Base-by-base conservation (phyloP, 345 rosid species). In the Pugionium dolabratum region DNA sequence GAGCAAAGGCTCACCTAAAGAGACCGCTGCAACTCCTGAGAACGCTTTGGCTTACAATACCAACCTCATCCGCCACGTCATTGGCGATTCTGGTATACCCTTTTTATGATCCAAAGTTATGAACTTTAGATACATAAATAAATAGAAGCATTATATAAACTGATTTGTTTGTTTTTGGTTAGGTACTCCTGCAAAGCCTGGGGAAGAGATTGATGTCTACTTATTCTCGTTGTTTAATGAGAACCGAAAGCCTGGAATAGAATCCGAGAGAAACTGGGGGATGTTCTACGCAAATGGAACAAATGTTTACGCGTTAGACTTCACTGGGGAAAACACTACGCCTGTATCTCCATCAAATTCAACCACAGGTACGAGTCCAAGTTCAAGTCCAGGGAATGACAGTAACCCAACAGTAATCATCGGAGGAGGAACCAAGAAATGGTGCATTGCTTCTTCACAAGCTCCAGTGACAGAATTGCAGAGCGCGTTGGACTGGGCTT, bases 231-330 rank as follows among this genome's bases (percentile, higher is more conserved):
- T 94, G 80, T 94, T 90, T 61, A 86, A 94, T 45, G 95, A 94
- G 82, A 94, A 94, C 73, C 66, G 86, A 63, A 94, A 94, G 77
- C 89, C 88, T 0, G 97, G 99, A 33, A 30, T 79, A 53, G 96
- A 85, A 41, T 88, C 96, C 0, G 99, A 94, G 76, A 85, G 97
- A 59, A 90, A 90, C 73, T 90, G 96, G 96, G 97, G 97, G n/a
- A 73, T 94, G 52, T 94, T 82, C 67, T 85, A 86, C 44, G 97
- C 99, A 0, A 89, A 85, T 27, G 84, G 84, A 75, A 90, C 92
- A 2, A 84, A 82, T 54, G 84, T 88, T 34, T 94, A 94, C 56
- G 80, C 71, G 47, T 77, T 90, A 49, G 96, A 90, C 80, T 86
- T 94, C 62, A 81, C 86, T 0, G 99, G 99, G 58, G 84, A 82